Conservation (phyloP, 306 rosid genomes). For the Acmispon strigosus region DNA sequence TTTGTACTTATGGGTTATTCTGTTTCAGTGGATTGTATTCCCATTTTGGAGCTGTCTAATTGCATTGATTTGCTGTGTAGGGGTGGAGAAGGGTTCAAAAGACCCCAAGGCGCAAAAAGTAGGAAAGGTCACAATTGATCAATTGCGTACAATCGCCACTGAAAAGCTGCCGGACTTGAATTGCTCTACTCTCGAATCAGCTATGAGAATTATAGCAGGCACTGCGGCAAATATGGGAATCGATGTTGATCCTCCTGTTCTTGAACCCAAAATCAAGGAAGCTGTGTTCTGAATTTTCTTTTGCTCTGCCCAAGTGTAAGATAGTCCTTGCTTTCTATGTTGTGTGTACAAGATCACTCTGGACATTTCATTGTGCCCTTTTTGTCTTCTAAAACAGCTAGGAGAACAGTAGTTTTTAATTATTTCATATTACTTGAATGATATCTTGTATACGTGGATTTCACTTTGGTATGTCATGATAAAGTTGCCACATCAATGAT, state of each 20-base stretch:
- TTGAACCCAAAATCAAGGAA: constrained; percentile 66
- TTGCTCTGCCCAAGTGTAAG: not conserved
- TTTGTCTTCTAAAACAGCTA: constrained; percentile 5
- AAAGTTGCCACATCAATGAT: too few species aligned
- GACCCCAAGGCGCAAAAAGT: constrained; percentile 72
- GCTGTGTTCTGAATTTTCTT: constrained; percentile 15
- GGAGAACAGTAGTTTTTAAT: not conserved
- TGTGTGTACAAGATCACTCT: not conserved
- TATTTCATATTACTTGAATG: not conserved
- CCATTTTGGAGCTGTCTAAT: not conserved
- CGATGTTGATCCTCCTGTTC: constrained; percentile 91
- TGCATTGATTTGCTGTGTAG: constrained; percentile 33
- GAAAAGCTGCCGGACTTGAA: constrained; percentile 96
- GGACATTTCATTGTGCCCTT: constrained; percentile 1
- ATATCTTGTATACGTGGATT: not conserved
- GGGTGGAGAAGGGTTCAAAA: constrained; percentile 93
- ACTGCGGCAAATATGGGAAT: constrained; percentile 99
- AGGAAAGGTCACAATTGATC: constrained; percentile 85
- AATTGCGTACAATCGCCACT: constrained; percentile 69
- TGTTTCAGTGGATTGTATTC: not conserved
- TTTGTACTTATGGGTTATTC: not conserved
- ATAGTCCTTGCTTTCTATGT: not conserved
- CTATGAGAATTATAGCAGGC: constrained; percentile 96
- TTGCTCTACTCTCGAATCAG: constrained; percentile 78
- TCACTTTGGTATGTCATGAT: too few species aligned